Conservation (phyloP, 495 filamentous ascomycete genomes). For the Aspergillus conjunctus region DNA sequence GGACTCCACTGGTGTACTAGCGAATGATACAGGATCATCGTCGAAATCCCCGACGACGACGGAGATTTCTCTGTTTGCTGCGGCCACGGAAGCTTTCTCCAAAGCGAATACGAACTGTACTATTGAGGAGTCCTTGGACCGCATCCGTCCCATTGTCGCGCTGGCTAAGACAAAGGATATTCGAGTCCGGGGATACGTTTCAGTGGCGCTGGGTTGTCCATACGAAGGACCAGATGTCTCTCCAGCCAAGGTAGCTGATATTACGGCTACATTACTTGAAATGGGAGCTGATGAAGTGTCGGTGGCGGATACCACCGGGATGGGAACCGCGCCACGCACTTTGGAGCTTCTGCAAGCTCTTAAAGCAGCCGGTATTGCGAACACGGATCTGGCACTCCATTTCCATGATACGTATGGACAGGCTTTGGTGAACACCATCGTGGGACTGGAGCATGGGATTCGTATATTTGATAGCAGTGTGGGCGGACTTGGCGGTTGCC, state of each 20-base stretch:
- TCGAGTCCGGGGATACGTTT: conserved; percentile 89
- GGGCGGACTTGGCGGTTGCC: conserved; percentile 90
- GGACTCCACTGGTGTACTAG: conserved; percentile 43
- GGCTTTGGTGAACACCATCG: conserved; percentile 85
- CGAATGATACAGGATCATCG: conserved; percentile 41
- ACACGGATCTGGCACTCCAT: conserved; percentile 84
- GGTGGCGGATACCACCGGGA: conserved; percentile 93
- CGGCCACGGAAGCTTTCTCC: conserved; percentile 90
- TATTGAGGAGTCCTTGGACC: conserved; percentile 76
- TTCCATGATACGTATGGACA: conserved; percentile 98
- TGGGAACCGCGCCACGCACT: conserved; percentile 87
- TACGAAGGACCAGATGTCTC: conserved; percentile 86
- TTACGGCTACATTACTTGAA: conserved; percentile 79
- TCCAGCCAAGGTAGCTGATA: conserved; percentile 77
- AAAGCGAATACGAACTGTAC: conserved; percentile 89
- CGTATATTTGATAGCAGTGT: conserved; percentile 88
- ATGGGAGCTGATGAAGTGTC: conserved; percentile 97
- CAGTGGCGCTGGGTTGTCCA: conserved; percentile 90
- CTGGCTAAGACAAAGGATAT: conserved; percentile 70
- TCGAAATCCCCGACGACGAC: conserved; percentile 44
- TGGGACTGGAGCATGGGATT: conserved; percentile 85
- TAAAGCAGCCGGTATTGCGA: conserved; percentile 72
- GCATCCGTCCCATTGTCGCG: conserved; percentile 73
- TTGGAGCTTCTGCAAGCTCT: conserved; percentile 70
- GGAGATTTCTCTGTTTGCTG: conserved; percentile 89